Percentiles rank a stretch among this genome's conserved stretches.
Conservation (phyloP, 352 stramenopile species). For the Globisporangium iwayamae region DNA sequence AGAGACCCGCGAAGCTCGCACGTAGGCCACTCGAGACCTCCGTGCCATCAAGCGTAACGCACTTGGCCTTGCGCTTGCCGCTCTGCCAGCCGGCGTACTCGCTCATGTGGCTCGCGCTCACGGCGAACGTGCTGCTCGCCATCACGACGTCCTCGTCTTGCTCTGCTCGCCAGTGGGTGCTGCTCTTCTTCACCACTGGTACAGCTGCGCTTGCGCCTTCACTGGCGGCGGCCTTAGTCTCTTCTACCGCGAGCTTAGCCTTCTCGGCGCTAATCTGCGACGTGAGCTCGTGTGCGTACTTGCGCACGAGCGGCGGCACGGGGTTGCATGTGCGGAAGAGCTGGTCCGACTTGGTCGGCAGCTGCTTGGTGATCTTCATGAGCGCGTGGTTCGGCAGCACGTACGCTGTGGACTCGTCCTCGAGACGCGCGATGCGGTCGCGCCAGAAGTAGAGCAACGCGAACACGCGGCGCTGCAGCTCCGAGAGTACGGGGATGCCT, state of each 20-base stretch:
- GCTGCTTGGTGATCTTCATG: constrained; percentile 76
- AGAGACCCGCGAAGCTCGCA: constrained; percentile 10
- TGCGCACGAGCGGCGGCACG: constrained; percentile 71
- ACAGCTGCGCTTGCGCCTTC: constrained; percentile 2
- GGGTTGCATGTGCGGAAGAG: constrained; percentile 76
- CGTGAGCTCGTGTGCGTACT: constrained; percentile 71
- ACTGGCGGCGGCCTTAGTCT: constrained; percentile 17
- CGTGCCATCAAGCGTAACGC: background rate
- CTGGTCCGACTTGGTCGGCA: constrained; percentile 64
- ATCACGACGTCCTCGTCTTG: constrained; percentile 25
- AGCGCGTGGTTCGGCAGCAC: constrained; percentile 83
- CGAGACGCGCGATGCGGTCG: constrained; percentile 57
- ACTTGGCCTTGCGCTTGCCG: constrained; percentile 51
- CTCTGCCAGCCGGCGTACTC: constrained; percentile 57
- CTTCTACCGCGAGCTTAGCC: constrained; percentile 31
- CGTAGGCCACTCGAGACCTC: constrained; percentile 5
- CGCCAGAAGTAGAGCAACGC: constrained; percentile 71
- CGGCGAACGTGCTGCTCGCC: constrained; percentile 5
- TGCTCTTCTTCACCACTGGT: background rate
- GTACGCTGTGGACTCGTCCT: constrained; percentile 77
- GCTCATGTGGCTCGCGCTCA: constrained; percentile 25
- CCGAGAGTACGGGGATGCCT: constrained; percentile 48
- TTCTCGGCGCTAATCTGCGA: constrained; percentile 61
- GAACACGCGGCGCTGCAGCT: constrained; percentile 72
- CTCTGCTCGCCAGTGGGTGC: constrained; percentile 14